Base-by-base conservation (phyloP, 179 eudicot genomes). In the Corrigiola litoralis region DNA sequence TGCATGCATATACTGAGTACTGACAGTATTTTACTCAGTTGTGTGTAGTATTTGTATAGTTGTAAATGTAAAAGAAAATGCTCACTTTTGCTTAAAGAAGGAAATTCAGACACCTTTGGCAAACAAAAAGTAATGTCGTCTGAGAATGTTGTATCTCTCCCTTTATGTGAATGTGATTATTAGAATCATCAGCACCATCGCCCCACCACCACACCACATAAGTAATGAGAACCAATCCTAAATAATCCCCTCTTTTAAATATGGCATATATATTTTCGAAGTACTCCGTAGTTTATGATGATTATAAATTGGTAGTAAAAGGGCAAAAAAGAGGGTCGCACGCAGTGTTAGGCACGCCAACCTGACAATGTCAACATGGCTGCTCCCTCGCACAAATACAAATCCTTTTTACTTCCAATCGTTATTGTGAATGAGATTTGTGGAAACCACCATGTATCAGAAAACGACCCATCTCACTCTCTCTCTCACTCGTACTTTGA, bases 41-140 rank as follows among this genome's bases (percentile, higher is more conserved):
- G 1, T 7, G 13, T 1, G 42, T 2, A 2, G 0, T 38, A 38
- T 38, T 38, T 7, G 1, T 38, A 38, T 38, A 38, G 42, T 1
- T 14, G n/a, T n/a, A n/a, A n/a, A n/a, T n/a, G n/a, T n/a, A n/a
- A n/a, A n/a, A n/a, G n/a, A n/a, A n/a, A n/a, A n/a, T n/a, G n/a
- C n/a, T n/a, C n/a, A n/a, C n/a, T n/a, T n/a, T n/a, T n/a, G n/a
- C n/a, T n/a, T n/a, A n/a, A n/a, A n/a, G n/a, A n/a, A n/a, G n/a
- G n/a, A n/a, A n/a, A n/a, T n/a, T 75, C 77, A 77, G 81, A 81
- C 86, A 80, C 83, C 81, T 64, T 41, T 65, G 70, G 74, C 74
- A 80, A 85, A 82, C 81, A 61, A 79, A 79, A 81, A 65, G 82
- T 72, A 77, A 72, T 70, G 63, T 56, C 59, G n/a, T n/a, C n/a